phyloP scores from a whole-genome alignment of 2,329 filamentous ascomycete species.

The Aspergillus piperis region DNA sequence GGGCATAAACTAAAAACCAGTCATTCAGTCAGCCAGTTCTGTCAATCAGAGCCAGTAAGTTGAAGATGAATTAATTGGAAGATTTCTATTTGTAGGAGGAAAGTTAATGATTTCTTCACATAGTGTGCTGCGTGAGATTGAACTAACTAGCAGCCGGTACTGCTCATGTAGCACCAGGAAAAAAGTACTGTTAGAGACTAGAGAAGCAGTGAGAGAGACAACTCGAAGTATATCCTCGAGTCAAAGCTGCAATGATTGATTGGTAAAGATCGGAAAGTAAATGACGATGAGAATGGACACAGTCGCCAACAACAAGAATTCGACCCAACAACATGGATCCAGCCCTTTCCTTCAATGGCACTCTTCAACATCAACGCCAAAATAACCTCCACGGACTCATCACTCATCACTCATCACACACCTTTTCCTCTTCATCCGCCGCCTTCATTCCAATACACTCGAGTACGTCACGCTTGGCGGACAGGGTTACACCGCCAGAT shows the following conservation, averaged over 20 bases:
- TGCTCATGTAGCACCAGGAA: too few relatives aligned
- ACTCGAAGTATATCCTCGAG: too few relatives aligned
- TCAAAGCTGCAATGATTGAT: too few relatives aligned
- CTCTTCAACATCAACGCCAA: not conserved
- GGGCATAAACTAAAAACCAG: not conserved
- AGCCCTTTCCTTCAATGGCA: not conserved
- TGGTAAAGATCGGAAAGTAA: not conserved
- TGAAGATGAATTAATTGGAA: not conserved
- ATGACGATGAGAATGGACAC: not conserved
- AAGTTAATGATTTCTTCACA: too few relatives aligned
- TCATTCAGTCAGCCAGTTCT: not conserved
- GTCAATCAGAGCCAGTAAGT: not conserved
- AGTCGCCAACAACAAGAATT: not conserved
- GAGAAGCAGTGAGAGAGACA: too few relatives aligned
- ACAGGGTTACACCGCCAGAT: conserved; percentile 28
- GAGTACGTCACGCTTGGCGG: conserved; percentile 15
- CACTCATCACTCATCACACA: not conserved
- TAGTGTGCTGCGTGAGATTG: not conserved
- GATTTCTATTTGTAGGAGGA: too few relatives aligned
- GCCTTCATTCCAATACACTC: not conserved
- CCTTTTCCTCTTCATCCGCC: conserved; percentile 3
- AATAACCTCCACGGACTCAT: too few relatives aligned
- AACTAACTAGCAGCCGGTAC: not conserved
- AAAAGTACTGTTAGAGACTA: too few relatives aligned
- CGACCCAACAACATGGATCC: not conserved